Base-by-base conservation (phyloP, 2,329 filamentous ascomycete species). In the Leptographium procerum region DNA sequence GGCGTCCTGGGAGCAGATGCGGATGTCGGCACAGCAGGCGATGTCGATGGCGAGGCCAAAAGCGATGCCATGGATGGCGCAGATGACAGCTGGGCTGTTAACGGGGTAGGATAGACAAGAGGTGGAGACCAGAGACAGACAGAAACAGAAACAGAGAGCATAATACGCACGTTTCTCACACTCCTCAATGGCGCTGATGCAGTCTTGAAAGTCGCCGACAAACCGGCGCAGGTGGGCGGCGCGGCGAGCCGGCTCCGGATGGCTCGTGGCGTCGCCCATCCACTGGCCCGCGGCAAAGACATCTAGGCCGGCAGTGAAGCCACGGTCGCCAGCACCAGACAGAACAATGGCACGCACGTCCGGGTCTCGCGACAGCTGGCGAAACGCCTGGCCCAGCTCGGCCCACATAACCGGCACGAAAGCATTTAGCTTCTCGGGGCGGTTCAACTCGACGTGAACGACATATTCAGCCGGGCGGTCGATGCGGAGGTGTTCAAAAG, bases 381-480 rank as follows among this genome's bases (percentile, higher is more conserved):
- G 72, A 75, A 97, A 94, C 64, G 95, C 77, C 14, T 71, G 67
- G 58, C 84, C 82, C 62, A 96, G 78, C 74, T 95, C 90, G 57
- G 86, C 75, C 90, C 91, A 96, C 84, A 96, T 92, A 57, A 82
- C 75, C 69, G 89, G 84, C 64, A 84, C 80, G 71, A 96, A 96
- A 63, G 91, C 85, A 71, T 97, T 97, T 70, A 96, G 76, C 75
- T 95, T 96, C 64, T 83, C 72, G 1, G 91, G 84, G 1, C 91
- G 83, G 75, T 95, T 91, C 73, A 95, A 95, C 73, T 96, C 87
- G 60, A 97, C 87, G 70, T 95, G 89, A n/a, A 86, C 88, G 54
- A 96, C 86, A 74, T 84, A 84, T 67, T 86, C 79, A 43, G 74
- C 67, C 0, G 91, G 89, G 48, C 84, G 84, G n/a, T 81, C 83